Base-by-base conservation (phyloP, 208 protist species). In the Tritrichomonas foetus region DNA sequence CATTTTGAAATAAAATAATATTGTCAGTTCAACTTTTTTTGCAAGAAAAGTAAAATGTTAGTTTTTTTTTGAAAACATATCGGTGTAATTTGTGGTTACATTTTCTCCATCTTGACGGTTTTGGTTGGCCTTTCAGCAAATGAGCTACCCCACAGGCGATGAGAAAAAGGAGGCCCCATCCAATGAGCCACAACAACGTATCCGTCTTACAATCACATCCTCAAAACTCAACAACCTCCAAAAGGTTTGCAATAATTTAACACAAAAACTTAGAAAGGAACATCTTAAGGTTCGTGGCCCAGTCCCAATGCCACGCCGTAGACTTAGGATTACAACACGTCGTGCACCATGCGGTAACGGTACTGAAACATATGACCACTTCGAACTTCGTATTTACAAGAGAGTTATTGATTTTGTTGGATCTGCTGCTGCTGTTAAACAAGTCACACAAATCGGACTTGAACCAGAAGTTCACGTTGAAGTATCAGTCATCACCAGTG, bases 321-420 rank as follows among this genome's bases (percentile, higher is more conserved):
- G 84, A 25, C 84, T 93, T 27, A 64, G 84, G 16, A 93, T 93
- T 33, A 93, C 84, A 93, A 93, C 84, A 93, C 49, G 84, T 20
- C 30, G n/a, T n/a, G n/a, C n/a, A n/a, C n/a, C n/a, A n/a, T n/a
- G n/a, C n/a, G n/a, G n/a, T n/a, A n/a, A n/a, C 30, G 84, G 84
- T 93, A 72, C 84, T 49, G 57, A 93, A n/a, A 93, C 84, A 93
- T 93, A 93, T 50, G 84, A 93, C 49, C 49, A 93, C 47, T 66
- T 72, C 41, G 57, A 61, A 66, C 84, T 72, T 61, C 49, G 57
- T 72, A 69, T 93, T 36, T 69, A 93, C 84, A 93, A 93, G 49
- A 25, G 84, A 9, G 74, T 82, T 82, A 82, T 82, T 50, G 74
- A 82, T 82, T 82, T 82, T 36, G n/a, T 47, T 25, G 74, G 74